Percentiles rank a stretch among this genome's conserved stretches.
phyloP scores from a whole-genome alignment of 495 filamentous ascomycete genomes.

The Pyrenula aspistea region DNA sequence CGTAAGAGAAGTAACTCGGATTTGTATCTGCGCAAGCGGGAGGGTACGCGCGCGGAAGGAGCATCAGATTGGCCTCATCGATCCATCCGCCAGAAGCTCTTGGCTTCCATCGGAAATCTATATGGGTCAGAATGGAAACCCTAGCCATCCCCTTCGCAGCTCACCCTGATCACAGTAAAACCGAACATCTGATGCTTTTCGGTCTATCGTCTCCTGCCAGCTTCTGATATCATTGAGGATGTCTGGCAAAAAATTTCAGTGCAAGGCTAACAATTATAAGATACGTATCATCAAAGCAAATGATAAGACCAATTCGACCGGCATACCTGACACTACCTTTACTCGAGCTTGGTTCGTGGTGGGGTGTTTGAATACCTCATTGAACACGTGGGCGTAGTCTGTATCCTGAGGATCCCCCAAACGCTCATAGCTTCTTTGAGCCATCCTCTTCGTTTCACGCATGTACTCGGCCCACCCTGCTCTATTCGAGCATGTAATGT shows the following conservation, averaged over 20 bases:
- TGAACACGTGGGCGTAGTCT: not conserved
- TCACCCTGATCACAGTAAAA: not conserved
- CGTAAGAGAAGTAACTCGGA: not conserved
- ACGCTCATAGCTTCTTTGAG: not conserved
- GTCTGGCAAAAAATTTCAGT: not conserved
- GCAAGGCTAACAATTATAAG: not conserved
- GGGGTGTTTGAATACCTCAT: not conserved
- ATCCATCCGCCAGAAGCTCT: not conserved
- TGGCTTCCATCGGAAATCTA: not conserved
- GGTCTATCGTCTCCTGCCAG: not conserved
- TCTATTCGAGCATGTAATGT: not conserved
- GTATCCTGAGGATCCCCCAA: not conserved
- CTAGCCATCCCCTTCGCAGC: not conserved
- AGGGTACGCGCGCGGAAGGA: not conserved
- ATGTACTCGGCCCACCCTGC: not conserved
- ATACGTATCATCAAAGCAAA: not conserved
- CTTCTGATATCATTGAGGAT: not conserved
- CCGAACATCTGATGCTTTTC: not conserved
- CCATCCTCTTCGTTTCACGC: not conserved
- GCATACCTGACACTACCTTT: not conserved
- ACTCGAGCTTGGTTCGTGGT: not conserved
- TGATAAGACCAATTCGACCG: not conserved
- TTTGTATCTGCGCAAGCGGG: not conserved
- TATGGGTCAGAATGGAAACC: not conserved
- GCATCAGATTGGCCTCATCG: not conserved